Conservation (phyloP, 1,284 basidiomycete species). For the Apiotrichum gamsii region DNA sequence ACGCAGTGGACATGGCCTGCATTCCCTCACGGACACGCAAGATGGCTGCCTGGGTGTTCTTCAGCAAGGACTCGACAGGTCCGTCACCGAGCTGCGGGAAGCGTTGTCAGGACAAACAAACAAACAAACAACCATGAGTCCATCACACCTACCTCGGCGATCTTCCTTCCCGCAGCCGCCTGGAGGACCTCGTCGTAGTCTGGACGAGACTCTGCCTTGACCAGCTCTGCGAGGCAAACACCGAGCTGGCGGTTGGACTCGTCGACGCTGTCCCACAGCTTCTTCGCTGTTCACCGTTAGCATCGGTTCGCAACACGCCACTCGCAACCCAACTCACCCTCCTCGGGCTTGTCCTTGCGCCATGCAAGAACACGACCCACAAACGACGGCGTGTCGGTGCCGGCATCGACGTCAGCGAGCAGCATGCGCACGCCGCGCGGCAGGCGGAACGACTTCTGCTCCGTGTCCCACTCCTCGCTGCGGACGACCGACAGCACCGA, state of each 20-base stretch:
- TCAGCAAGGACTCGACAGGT: slow-evolving; percentile 1
- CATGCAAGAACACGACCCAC: slow-evolving; percentile 83
- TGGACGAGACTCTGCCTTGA: slow-evolving; percentile 30
- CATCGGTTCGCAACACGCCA: not conserved
- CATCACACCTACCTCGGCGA: slow-evolving; percentile 27
- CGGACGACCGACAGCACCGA: slow-evolving; percentile 3
- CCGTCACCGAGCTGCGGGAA: not conserved
- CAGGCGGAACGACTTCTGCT: slow-evolving; percentile 63
- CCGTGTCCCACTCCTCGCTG: slow-evolving; percentile 34
- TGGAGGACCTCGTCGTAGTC: slow-evolving; percentile 28
- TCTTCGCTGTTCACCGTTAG: slow-evolving; percentile 51
- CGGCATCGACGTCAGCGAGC: slow-evolving; percentile 87
- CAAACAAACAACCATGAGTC: no score
- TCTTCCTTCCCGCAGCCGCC: not conserved
- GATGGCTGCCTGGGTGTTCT: slow-evolving; percentile 11
- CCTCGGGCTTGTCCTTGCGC: slow-evolving; percentile 59
- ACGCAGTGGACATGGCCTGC: slow-evolving; percentile 75
- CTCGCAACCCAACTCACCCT: slow-evolving; percentile 50
- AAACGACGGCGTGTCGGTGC: slow-evolving; percentile 86
- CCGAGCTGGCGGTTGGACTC: slow-evolving; percentile 39
- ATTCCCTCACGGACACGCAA: slow-evolving; percentile 73
- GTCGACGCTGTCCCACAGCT: slow-evolving; percentile 64
- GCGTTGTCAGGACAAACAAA: not conserved
- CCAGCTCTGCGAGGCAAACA: slow-evolving; percentile 28
- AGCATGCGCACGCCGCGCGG: slow-evolving; percentile 74